Conservation (phyloP, 768 basidiomycete species). For the Tricholoma saponaceum region DNA sequence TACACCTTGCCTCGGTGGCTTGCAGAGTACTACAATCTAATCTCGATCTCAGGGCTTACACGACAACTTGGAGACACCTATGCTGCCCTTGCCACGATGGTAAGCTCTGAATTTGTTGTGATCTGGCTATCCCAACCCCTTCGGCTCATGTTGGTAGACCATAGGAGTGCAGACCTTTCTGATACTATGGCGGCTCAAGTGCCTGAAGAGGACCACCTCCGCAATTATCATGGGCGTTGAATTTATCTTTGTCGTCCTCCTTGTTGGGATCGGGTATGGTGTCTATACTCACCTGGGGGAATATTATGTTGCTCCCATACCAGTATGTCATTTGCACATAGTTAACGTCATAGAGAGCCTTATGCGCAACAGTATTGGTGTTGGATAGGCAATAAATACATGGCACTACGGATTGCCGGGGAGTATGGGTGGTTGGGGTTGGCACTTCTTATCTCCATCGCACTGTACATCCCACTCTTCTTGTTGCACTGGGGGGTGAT, state of each 20-base stretch:
- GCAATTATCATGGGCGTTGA: conserved; percentile 20
- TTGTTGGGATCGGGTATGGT: conserved; percentile 26
- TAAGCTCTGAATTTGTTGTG: conserved; percentile 14
- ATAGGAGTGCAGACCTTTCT: conserved; percentile 40
- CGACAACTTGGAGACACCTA: conserved; percentile 40
- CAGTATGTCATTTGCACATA: conserved; percentile 19
- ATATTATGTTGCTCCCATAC: conserved; percentile 29
- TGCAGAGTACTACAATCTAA: not conserved
- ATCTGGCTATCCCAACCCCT: not conserved
- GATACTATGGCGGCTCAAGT: conserved; percentile 31
- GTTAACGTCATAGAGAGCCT: not conserved
- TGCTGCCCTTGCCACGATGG: conserved; percentile 37
- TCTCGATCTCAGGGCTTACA: conserved; percentile 25
- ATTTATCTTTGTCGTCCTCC: conserved; percentile 33
- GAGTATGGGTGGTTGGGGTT: conserved; percentile 47
- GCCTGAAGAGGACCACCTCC: conserved; percentile 19
- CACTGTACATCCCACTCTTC: conserved; percentile 20
- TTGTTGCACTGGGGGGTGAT: not conserved
- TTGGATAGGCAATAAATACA: conserved; percentile 32
- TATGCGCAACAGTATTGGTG: conserved; percentile 32
- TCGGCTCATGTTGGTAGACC: conserved; percentile 15
- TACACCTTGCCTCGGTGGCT: no score
- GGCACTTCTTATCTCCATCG: conserved; percentile 28
- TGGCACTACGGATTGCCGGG: conserved; percentile 29
- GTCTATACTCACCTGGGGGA: conserved; percentile 13